A percentile compares a stretch with the other conserved stretches of the same genome.
These are phyloP conservation scores for Cordyceps farinosa DNA, from an alignment of 2,329 filamentous ascomycete genomes.

Conservation along the genomic window DNA sequence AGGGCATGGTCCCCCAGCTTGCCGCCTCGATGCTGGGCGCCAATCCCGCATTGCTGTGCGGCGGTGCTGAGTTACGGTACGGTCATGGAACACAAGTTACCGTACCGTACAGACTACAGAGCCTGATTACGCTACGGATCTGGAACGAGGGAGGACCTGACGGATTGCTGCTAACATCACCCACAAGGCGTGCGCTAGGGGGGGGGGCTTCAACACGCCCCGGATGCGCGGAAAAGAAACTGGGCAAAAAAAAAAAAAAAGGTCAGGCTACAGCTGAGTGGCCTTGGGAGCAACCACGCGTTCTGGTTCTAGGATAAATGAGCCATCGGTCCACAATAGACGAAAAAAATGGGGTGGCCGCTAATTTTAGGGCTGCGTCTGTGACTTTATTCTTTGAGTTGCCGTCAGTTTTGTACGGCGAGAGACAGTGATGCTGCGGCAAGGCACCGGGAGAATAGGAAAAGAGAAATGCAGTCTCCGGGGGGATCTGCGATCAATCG, in stretches of 20 bases:
- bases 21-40: background rate
- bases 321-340: background rate
- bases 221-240: too few relatives aligned
- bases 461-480: background rate
- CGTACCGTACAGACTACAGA: background rate
- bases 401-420: background rate
- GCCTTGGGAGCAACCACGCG: background rate
- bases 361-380: constrained; percentile 5
- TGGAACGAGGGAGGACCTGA: too few relatives aligned
- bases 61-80: too few relatives aligned
- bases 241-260: background rate
- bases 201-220: too few relatives aligned
- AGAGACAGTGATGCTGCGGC: too few relatives aligned
- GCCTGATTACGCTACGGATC: background rate
- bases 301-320: background rate
- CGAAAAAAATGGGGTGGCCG: background rate
- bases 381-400: background rate
- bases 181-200: too few relatives aligned
- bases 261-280: background rate
- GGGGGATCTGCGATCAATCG: too few relatives aligned
- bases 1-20: background rate
- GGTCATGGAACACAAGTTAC: background rate
- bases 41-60: background rate
- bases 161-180: too few relatives aligned
- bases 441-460: background rate